Evolutionary conservation across 371 early-diverging fungal genomes (phyloP).

Genomic region (Actinomucor elegans): DNA sequence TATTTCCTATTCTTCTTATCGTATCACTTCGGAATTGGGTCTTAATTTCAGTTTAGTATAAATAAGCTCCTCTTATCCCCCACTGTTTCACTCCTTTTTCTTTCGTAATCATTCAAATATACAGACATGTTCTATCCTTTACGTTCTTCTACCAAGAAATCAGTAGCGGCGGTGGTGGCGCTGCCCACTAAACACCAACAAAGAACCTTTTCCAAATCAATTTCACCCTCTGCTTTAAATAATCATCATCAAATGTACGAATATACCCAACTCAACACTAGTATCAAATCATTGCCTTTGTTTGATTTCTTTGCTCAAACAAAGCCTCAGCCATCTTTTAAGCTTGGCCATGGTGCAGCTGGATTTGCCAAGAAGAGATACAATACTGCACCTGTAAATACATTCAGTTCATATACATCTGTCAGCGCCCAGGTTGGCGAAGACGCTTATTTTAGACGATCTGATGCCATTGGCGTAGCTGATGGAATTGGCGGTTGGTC

Average conservation of each 20-base stretch:
- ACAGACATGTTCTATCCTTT: background rate
- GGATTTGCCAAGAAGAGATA: slow-evolving; percentile 24
- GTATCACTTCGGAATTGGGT: slow-evolving; percentile 3
- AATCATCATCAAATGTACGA: slow-evolving; percentile 2
- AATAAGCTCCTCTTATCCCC: background rate
- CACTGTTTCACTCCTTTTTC: background rate
- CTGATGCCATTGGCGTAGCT: slow-evolving; percentile 80
- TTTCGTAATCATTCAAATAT: background rate
- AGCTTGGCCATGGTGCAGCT: slow-evolving; percentile 21
- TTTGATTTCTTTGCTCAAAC: slow-evolving; percentile 24
- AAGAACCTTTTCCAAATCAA: slow-evolving; percentile 6
- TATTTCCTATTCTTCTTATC: background rate
- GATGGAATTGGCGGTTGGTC: slow-evolving; percentile 88
- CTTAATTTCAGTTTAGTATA: background rate
- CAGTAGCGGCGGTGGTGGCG: background rate
- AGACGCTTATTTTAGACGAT: slow-evolving; percentile 76
- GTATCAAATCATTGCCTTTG: slow-evolving; percentile 16
- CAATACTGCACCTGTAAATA: background rate
- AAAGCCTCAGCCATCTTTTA: slow-evolving; percentile 19
- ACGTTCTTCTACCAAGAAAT: background rate
- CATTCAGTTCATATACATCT: slow-evolving; percentile 3
- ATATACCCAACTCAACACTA: background rate
- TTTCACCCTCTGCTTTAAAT: slow-evolving; percentile 11
- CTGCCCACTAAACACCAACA: background rate
- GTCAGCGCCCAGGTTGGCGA: slow-evolving; percentile 74